Percentiles rank a stretch among this genome's conserved stretches.
phyloP scores from a whole-genome alignment of 176 grass and related monocot genomes.

The Luzula sylvatica region DNA sequence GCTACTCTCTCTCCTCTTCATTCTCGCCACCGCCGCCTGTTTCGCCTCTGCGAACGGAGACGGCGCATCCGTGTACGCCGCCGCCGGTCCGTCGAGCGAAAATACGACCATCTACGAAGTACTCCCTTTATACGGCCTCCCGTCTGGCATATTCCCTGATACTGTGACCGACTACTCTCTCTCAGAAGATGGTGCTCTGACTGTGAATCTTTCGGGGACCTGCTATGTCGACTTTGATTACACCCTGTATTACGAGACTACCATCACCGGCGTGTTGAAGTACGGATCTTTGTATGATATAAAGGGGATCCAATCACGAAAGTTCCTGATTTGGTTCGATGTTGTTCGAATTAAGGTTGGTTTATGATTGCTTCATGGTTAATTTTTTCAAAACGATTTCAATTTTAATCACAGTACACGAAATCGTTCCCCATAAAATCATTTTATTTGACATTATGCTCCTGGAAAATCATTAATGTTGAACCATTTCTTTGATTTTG shows the following conservation, averaged over 20 bases:
- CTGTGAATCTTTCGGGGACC: slow-evolving; percentile 44
- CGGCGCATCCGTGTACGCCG: not conserved
- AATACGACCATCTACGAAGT: slow-evolving; percentile 45
- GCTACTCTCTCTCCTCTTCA: slow-evolving; percentile 3
- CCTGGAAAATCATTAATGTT: too few relatives aligned
- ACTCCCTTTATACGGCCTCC: slow-evolving; percentile 50
- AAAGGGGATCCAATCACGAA: slow-evolving; percentile 43
- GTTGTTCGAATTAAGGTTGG: slow-evolving; percentile 55
- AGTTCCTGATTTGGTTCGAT: slow-evolving; percentile 59
- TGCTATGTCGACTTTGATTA: slow-evolving; percentile 51
- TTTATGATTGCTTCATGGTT: not conserved
- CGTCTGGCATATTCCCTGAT: slow-evolving; percentile 49
- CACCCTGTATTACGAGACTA: slow-evolving; percentile 33
- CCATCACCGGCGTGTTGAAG: slow-evolving; percentile 34
- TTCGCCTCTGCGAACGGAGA: not conserved
- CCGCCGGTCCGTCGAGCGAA: not conserved
- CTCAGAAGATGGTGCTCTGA: slow-evolving; percentile 36
- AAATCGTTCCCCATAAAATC: too few relatives aligned
- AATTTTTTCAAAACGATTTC: not conserved
- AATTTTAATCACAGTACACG: not conserved
- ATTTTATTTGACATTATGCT: too few relatives aligned
- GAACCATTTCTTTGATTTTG: not conserved
- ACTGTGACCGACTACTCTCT: slow-evolving; percentile 52
- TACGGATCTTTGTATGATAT: slow-evolving; percentile 43
- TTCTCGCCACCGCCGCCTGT: not conserved